phyloP scores from a whole-genome alignment of 306 rosid species.

The Argentina anserina region DNA sequence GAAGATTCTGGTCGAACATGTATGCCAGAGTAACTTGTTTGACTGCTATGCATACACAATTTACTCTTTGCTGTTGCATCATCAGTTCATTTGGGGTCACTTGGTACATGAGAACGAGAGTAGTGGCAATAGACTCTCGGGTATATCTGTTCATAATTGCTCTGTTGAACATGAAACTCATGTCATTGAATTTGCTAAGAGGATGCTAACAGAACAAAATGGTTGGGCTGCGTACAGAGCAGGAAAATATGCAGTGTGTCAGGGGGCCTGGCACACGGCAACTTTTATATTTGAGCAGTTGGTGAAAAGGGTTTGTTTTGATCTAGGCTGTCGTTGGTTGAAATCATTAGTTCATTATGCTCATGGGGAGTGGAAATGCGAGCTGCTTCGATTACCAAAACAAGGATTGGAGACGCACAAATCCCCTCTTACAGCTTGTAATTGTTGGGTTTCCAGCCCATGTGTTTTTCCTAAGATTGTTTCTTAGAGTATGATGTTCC shows the following conservation, averaged over 20 bases:
- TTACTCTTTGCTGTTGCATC: conserved; percentile 45
- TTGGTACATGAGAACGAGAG: conserved; percentile 25
- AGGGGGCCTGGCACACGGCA: conserved; percentile 49
- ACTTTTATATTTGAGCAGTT: conserved; percentile 39
- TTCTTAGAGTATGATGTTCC: too few species aligned
- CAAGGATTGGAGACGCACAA: conserved; percentile 30
- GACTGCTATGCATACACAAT: conserved; percentile 35
- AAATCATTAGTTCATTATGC: conserved; percentile 44
- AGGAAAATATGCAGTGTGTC: conserved; percentile 45
- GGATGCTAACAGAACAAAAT: conserved; percentile 28
- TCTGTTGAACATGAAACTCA: conserved; percentile 33
- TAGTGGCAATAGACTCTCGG: conserved; percentile 8
- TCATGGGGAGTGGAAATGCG: conserved; percentile 39
- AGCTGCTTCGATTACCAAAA: conserved; percentile 31
- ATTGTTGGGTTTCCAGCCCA: conserved; percentile 17
- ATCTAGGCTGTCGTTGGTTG: conserved; percentile 43
- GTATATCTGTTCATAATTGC: conserved; percentile 11
- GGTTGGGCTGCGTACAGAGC: conserved; percentile 51
- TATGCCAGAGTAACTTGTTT: conserved; percentile 42
- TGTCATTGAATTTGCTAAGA: conserved; percentile 31
- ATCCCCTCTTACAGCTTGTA: conserved; percentile 10
- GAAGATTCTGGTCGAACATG: conserved; percentile 40
- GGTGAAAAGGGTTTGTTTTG: conserved; percentile 31
- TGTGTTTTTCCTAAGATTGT: too few species aligned
- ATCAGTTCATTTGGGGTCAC: conserved; percentile 40